phyloP scores from a whole-genome alignment of 352 stramenopile species.

The Halophytophthora polymorphica region DNA sequence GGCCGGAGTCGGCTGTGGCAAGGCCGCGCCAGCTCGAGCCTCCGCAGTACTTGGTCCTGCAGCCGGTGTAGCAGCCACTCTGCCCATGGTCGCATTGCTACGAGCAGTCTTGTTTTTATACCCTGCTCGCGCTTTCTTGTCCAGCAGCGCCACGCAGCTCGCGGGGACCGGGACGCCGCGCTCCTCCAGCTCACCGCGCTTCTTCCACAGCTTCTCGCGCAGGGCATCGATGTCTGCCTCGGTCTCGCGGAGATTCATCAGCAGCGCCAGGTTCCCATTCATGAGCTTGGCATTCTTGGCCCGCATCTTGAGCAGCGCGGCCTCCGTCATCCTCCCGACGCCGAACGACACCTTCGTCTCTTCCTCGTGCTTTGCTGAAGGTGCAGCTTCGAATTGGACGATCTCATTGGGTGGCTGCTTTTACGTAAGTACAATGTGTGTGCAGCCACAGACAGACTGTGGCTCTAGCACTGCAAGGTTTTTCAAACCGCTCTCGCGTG shows the following conservation, averaged over 20 bases:
- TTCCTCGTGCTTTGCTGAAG: neutral
- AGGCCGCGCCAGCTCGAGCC: too few species aligned
- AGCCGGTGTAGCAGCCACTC: too few species aligned
- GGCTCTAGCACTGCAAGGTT: too few species aligned
- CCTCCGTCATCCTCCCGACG: slow-evolving; percentile 17
- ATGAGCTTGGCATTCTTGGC: slow-evolving; percentile 50
- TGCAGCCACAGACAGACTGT: neutral
- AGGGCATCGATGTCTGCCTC: slow-evolving; percentile 35
- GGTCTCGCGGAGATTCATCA: slow-evolving; percentile 49
- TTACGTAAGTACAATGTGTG: neutral
- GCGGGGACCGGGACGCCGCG: slow-evolving; percentile 23
- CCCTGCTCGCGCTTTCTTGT: slow-evolving; percentile 1
- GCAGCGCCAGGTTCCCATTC: slow-evolving; percentile 45
- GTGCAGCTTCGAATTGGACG: too few species aligned
- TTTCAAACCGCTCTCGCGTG: too few species aligned
- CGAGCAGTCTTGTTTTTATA: neutral
- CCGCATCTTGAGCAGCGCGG: slow-evolving; percentile 28
- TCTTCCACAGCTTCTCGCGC: slow-evolving; percentile 23
- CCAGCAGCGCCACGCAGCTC: slow-evolving; percentile 31
- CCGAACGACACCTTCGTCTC: too few species aligned
- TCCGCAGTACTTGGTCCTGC: too few species aligned
- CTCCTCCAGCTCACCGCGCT: slow-evolving; percentile 25
- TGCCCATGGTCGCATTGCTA: neutral
- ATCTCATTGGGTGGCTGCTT: neutral
- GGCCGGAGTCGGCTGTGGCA: too few species aligned